These are phyloP conservation scores for Dipteronia sinensis DNA, from an alignment of 345 rosid species.

Conservation along the genomic window DNA sequence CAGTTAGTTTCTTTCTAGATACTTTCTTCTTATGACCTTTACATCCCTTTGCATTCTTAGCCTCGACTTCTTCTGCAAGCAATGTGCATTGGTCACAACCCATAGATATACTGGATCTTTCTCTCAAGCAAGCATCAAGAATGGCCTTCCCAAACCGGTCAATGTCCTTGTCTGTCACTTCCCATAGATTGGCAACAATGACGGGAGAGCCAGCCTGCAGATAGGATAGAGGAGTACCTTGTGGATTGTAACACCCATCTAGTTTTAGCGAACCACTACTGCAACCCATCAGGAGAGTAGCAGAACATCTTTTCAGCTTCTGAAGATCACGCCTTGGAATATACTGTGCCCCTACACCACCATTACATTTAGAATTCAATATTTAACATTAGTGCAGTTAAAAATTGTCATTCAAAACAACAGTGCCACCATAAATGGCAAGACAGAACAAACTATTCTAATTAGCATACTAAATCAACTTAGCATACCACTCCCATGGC, in stretches of 20 bases:
- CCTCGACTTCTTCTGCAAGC: slow-evolving; percentile 56
- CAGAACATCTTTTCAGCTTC: slow-evolving; percentile 77
- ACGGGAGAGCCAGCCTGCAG: slow-evolving; percentile 82
- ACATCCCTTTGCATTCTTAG: slow-evolving; percentile 36
- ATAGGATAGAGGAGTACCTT: slow-evolving; percentile 74
- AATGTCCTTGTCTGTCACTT: slow-evolving; percentile 91
- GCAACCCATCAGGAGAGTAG: slow-evolving; percentile 90
- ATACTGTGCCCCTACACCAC: slow-evolving; percentile 70
- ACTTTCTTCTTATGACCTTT: slow-evolving; percentile 48
- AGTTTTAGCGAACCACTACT: slow-evolving; percentile 79
- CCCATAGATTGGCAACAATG: slow-evolving; percentile 87
- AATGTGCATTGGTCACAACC: slow-evolving; percentile 47
- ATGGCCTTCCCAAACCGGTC: slow-evolving; percentile 85
- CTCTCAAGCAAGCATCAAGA: slow-evolving; percentile 76
- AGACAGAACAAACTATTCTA: not conserved
- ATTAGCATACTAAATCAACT: not conserved
- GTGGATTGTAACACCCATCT: slow-evolving; percentile 74
- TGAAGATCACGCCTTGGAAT: slow-evolving; percentile 63
- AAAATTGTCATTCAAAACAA: slow-evolving; percentile 11
- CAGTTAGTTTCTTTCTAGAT: slow-evolving; percentile 38
- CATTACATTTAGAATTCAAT: slow-evolving; percentile 1
- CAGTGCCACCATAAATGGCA: not conserved
- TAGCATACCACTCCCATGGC: slow-evolving; percentile 92
- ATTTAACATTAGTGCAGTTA: slow-evolving; percentile 20
- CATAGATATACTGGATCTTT: slow-evolving; percentile 47